A percentile compares a stretch with the other conserved stretches of the same genome.
phyloP scores from a whole-genome alignment of 306 rosid genomes.

The Hippophae tibetana region DNA sequence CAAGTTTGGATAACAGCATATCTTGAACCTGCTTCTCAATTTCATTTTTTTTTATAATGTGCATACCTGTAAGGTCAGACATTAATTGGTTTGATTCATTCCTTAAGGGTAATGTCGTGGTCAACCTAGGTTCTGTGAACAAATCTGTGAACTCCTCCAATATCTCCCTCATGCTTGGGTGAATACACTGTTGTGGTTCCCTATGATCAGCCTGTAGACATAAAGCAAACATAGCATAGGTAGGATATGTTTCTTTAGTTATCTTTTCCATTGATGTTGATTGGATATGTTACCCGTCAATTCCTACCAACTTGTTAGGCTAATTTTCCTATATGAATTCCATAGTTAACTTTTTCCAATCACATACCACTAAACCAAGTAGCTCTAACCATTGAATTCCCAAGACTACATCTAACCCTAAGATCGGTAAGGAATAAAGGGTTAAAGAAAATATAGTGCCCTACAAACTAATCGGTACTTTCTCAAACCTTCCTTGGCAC shows the following conservation, averaged over 20 bases:
- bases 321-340: no score
- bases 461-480: neutral
- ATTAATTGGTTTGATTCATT: neutral
- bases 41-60: neutral
- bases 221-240: neutral
- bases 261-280: neutral
- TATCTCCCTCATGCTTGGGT: neutral
- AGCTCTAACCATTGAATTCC: neutral
- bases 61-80: neutral
- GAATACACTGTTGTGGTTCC: no score
- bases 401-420: neutral
- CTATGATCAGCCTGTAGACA: no score
- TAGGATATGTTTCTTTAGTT: no score
- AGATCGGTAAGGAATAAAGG: neutral
- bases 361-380: no score
- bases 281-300: neutral
- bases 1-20: neutral
- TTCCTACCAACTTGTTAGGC: no score
- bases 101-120: neutral
- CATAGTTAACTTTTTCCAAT: no score
- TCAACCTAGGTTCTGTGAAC: neutral
- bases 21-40: neutral
- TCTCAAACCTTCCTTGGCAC: neutral
- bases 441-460: neutral
- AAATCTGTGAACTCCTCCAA: neutral